phyloP scores from a whole-genome alignment of 306 rosid species.

The Quercus gilva region DNA sequence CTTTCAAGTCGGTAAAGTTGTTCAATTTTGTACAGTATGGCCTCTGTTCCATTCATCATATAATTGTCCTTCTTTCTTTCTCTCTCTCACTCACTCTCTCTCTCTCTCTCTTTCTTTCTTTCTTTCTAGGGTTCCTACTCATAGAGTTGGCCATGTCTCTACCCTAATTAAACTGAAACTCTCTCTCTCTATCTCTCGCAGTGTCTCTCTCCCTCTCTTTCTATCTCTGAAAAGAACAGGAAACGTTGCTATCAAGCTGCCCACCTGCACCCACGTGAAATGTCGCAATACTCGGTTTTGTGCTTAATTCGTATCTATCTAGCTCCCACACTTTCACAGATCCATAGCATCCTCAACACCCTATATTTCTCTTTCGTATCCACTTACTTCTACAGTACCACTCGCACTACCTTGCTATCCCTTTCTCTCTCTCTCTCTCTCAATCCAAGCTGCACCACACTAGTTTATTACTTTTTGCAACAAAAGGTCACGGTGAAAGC shows the following conservation, averaged over 20 bases:
- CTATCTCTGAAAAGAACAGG: neutral
- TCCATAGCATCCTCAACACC: neutral
- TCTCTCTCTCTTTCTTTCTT: neutral
- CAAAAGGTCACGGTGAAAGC: neutral
- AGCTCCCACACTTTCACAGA: neutral
- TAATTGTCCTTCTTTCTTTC: conserved; percentile 18
- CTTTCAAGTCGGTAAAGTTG: neutral
- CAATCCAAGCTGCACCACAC: neutral
- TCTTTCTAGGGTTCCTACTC: conserved; percentile 15
- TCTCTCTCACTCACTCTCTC: neutral
- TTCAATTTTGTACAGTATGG: neutral
- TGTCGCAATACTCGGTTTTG: conserved; percentile 1
- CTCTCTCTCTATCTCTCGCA: neutral
- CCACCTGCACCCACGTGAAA: conserved; percentile 26
- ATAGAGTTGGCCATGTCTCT: conserved; percentile 1
- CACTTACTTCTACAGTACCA: neutral
- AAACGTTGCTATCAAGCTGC: conserved; percentile 10
- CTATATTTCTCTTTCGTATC: neutral
- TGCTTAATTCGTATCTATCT: neutral
- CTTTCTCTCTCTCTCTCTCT: neutral
- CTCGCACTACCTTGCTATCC: neutral
- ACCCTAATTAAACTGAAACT: conserved; percentile 6
- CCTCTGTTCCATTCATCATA: conserved; percentile 20
- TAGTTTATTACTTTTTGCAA: neutral
- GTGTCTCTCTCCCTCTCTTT: neutral